Evolutionary conservation across 495 filamentous ascomycete species (phyloP), one percentile per base, ranked within the genome.

Genomic region (Penicillium paxilli): DNA sequence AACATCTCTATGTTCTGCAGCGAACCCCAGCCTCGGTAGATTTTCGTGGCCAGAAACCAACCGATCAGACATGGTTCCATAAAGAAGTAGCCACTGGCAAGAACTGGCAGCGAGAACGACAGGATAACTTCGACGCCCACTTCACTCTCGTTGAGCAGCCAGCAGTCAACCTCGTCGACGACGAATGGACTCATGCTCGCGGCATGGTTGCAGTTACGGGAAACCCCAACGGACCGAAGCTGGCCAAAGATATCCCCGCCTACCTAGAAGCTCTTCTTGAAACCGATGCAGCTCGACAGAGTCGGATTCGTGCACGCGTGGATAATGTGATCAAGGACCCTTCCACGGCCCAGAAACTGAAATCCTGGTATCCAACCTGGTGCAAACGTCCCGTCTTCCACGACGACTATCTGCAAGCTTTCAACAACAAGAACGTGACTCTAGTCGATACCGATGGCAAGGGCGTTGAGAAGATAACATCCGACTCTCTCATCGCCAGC

Each of bases 21-120:
- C 68, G 80, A 0, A 80, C 79, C 1, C 80, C 83, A 19, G 72
- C 83, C 0, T 51, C 73, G 0, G 77, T 87, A 4, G 75, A 72
- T 47, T 16, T 20, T 26, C 81, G 81, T 19, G 68, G 69, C 3
- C 74, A 87, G 44, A 65, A 68, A 35, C 50, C 62, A 7, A 86
- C 79, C 0, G 78, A 83, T 37, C 61, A 67, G 0, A 62, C 73
- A 26, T 74, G 72, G 49, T 84, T 71, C 62, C 44, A 63, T 60
- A 23, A 67, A 42, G 30, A 74, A 49, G 73, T 78, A n/a, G n/a
- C n/a, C n/a, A n/a, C n/a, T n/a, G n/a, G n/a, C 28, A 64, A 65
- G 12, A 79, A 70, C 21, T 86, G 74, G 82, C 77, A 77, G 57
- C 49, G 54, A 9, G 55, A 59, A 37, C 49, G 55, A 24, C 30